Percentiles rank a stretch among this genome's conserved stretches.
phyloP scores from a whole-genome alignment of 306 rosid genomes.

The Abrus pulchellus region DNA sequence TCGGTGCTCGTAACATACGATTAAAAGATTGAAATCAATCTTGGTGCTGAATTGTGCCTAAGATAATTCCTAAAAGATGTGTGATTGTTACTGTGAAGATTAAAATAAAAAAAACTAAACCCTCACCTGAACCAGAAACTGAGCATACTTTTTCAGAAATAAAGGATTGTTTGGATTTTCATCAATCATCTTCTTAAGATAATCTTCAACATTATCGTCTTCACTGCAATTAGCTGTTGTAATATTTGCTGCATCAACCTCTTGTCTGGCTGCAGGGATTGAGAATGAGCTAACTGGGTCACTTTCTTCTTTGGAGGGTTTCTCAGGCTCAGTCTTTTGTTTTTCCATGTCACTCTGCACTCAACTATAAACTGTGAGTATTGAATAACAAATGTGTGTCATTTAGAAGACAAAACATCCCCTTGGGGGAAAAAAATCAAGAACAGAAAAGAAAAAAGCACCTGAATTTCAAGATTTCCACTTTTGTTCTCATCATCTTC shows the following conservation, averaged over 20 bases:
- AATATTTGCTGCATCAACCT: slow-evolving; percentile 47
- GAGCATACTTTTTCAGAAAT: slow-evolving; percentile 79
- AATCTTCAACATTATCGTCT: slow-evolving; percentile 50
- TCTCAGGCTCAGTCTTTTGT: slow-evolving; percentile 37
- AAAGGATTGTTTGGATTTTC: slow-evolving; percentile 67
- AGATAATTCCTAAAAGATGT: not conserved
- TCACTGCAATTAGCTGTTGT: slow-evolving; percentile 37
- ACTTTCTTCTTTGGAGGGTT: slow-evolving; percentile 42
- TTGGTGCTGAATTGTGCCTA: slow-evolving; percentile 33
- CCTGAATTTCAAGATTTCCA: slow-evolving; percentile 57
- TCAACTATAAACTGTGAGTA: slow-evolving; percentile 42
- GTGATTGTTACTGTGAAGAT: not conserved
- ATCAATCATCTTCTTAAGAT: slow-evolving; percentile 65
- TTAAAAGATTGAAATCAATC: slow-evolving; percentile 10
- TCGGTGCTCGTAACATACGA: too few species aligned
- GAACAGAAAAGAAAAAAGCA: slow-evolving; percentile 38
- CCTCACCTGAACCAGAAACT: slow-evolving; percentile 76
- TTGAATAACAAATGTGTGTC: slow-evolving; percentile 24
- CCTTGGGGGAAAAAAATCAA: not conserved
- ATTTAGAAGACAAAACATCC: not conserved
- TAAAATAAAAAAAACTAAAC: not conserved
- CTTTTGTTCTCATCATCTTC: slow-evolving; percentile 56
- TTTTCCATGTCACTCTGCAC: slow-evolving; percentile 58
- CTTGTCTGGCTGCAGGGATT: slow-evolving; percentile 33
- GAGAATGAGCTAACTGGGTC: slow-evolving; percentile 23